Evolutionary conservation across 2,329 filamentous ascomycete genomes (phyloP), one percentile per base, ranked within the genome.

Genomic region (Penicillium fuscoglaucum): DNA sequence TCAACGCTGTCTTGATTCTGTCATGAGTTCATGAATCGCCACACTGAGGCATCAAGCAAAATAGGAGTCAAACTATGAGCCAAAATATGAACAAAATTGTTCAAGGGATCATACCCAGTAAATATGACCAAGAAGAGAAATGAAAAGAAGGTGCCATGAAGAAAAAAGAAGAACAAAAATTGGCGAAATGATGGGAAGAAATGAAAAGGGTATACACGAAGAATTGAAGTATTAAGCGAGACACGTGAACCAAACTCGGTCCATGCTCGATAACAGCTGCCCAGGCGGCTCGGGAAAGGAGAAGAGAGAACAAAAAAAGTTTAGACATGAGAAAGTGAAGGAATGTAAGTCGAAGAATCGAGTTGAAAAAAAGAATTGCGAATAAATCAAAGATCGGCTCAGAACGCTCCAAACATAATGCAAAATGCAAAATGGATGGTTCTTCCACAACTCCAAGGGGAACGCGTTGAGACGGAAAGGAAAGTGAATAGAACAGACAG

Each of bases 181-280:
- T 52, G 43, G 26, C 57, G 31, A 55, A 44, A 45, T 55, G 60
- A 58, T 60, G 61, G 51, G 49, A 47, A 33, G 37, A 61, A 58
- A 57, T 6, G 43, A 50, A 62, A 58, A 66, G 60, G 61, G 62
- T 65, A 66, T 67, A 57, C 60, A 67, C 57, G 61, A 53, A 68
- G 67, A 66, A 64, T n/a, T 59, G 63, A 65, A 63, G 55, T 51
- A 62, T 60, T 60, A 66, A 62, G 61, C 61, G 58, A 67, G 43
- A 44, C 59, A 64, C 52, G n/a, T 24, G 45, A 49, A 55, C 29
- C 29, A 41, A 15, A 29, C 26, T 50, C 33, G 46, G 26, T 31
- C 13, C 40, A 57, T 52, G 53, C 57, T 67, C 62, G 61, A 59
- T 56, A 61, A 61, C 31, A 62, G 65, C 65, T 66, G 62, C 65